Conservation (phyloP, 805 yeast species). For the Metschnikowia matae region DNA sequence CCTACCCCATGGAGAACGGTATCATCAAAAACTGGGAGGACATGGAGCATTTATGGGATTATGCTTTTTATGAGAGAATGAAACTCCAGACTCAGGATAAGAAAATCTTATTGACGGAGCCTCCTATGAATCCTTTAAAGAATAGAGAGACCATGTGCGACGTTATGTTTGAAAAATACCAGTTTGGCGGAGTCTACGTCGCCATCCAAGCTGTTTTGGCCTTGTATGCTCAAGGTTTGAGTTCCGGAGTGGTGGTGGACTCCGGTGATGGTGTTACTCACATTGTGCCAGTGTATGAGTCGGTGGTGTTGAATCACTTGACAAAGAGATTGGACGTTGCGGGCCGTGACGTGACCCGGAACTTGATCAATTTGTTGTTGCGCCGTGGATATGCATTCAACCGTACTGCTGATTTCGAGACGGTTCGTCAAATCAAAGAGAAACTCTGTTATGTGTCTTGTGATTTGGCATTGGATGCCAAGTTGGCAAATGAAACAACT, state of each 20-base stretch:
- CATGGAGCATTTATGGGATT: constrained; percentile 98
- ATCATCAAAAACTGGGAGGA: constrained; percentile 96
- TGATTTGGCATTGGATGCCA: constrained; percentile 85
- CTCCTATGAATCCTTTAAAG: constrained; percentile 93
- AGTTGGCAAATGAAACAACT: constrained; percentile 90
- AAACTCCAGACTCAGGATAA: constrained; percentile 67
- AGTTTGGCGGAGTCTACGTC: constrained; percentile 89
- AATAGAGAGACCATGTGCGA: constrained; percentile 91
- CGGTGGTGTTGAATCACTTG: constrained; percentile 91
- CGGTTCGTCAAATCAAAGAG: constrained; percentile 96
- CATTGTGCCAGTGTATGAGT: constrained; percentile 95
- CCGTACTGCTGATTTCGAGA: constrained; percentile 97
- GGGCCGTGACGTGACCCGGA: constrained; percentile 97
- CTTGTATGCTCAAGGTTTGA: constrained; percentile 91
- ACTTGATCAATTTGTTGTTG: constrained; percentile 81
- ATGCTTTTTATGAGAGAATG: constrained; percentile 90
- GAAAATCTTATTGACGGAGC: constrained; percentile 89
- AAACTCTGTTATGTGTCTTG: constrained; percentile 93
- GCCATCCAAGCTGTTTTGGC: constrained; percentile 98
- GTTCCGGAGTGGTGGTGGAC: constrained; percentile 97
- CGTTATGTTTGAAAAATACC: constrained; percentile 87
- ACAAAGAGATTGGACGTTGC: constrained; percentile 94
- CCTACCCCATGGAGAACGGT: constrained; percentile 99
- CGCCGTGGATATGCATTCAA: constrained; percentile 98
- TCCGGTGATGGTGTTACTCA: constrained; percentile 99